These are phyloP conservation scores for Cordyceps pruinosa DNA, from an alignment of 2,329 filamentous ascomycete genomes.

Conservation along the genomic window DNA sequence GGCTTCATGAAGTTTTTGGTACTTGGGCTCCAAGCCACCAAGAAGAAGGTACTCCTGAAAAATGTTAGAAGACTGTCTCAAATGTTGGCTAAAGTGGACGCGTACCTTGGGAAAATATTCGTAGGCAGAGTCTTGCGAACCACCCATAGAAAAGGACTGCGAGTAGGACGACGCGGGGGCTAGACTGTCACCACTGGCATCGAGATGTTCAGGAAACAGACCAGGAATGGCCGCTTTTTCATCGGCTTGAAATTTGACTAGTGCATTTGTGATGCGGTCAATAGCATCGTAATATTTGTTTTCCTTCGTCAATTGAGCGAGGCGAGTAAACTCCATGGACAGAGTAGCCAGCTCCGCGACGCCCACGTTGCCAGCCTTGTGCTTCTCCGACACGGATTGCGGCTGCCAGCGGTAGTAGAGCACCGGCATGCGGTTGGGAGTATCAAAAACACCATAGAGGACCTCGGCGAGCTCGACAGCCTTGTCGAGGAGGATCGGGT, in stretches of 20 bases:
- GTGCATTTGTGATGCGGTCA: slow-evolving; percentile 73
- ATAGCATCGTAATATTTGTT: slow-evolving; percentile 85
- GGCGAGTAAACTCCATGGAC: slow-evolving; percentile 79
- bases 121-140: slow-evolving; percentile 62
- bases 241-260: slow-evolving; percentile 66
- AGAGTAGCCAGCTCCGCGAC: slow-evolving; percentile 72
- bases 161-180: slow-evolving; percentile 36
- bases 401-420: slow-evolving; percentile 75
- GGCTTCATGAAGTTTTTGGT: slow-evolving; percentile 64
- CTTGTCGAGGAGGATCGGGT: slow-evolving; percentile 66
- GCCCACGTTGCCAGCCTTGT: slow-evolving; percentile 52
- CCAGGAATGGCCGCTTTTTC: slow-evolving; percentile 61
- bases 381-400: slow-evolving; percentile 53
- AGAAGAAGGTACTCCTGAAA: slow-evolving; percentile 63
- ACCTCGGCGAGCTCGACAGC: slow-evolving; percentile 74
- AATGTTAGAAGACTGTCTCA: slow-evolving; percentile 16
- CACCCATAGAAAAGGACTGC: slow-evolving; percentile 54
- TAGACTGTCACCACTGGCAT: slow-evolving; percentile 65
- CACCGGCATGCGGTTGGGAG: slow-evolving; percentile 86
- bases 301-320: slow-evolving; percentile 77
- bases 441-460: slow-evolving; percentile 78
- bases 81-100: background rate
- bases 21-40: slow-evolving; percentile 66
- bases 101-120: slow-evolving; percentile 60
- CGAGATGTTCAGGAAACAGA: slow-evolving; percentile 71